Conservation (phyloP, 495 filamentous ascomycete species). For the Cercophora scortea region DNA sequence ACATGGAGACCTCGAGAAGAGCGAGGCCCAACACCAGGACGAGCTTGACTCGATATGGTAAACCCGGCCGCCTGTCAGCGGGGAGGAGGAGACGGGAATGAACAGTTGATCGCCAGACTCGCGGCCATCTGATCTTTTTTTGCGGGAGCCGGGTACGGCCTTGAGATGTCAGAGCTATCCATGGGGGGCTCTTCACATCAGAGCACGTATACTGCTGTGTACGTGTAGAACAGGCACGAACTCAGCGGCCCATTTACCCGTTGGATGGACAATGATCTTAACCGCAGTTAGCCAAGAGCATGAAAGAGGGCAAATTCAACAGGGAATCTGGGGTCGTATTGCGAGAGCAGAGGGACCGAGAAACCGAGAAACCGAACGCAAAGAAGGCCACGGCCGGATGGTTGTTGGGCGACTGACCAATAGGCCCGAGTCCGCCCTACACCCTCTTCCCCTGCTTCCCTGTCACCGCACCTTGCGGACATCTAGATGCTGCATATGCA, state of each 20-base stretch:
- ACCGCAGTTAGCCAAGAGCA: too few species aligned
- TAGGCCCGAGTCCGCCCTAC: slow-evolving; percentile 10
- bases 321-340: not conserved
- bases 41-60: slow-evolving; percentile 15
- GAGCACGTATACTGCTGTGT: not conserved
- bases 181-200: too few species aligned
- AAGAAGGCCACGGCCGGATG: not conserved
- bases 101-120: slow-evolving; percentile 9
- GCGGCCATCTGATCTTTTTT: not conserved
- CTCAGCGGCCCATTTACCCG: not conserved
- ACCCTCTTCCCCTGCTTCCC: slow-evolving; percentile 14
- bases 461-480: slow-evolving; percentile 12
- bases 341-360: not conserved
- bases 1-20: slow-evolving; percentile 13
- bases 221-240: not conserved
- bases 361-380: not conserved
- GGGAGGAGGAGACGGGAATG: not conserved
- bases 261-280: too few species aligned
- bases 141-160: not conserved
- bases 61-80: slow-evolving; percentile 6
- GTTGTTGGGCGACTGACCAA: slow-evolving; percentile 12
- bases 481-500: slow-evolving; percentile 19
- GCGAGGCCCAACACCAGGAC: slow-evolving; percentile 1
- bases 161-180: not conserved
- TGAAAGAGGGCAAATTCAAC: too few species aligned